Base-by-base conservation (phyloP, 345 rosid species). In the Hypericum perforatum region DNA sequence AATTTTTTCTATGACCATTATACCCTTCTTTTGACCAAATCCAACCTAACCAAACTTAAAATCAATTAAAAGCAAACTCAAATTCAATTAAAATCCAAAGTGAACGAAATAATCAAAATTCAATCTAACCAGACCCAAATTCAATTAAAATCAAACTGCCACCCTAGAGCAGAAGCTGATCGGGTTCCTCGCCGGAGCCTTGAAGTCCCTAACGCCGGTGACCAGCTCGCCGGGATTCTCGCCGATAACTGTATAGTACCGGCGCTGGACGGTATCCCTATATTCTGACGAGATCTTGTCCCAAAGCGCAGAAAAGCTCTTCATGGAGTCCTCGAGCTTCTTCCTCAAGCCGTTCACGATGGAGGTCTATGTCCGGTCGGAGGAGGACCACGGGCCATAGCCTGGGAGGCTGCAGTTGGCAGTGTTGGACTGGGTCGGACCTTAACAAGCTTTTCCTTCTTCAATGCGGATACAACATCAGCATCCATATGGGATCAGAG, bases 191-290 rank as follows among this genome's bases (percentile, higher is more conserved):
- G n/a, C n/a, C n/a, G n/a, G n/a, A n/a, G n/a, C n/a, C n/a, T n/a
- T n/a, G n/a, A n/a, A n/a, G n/a, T n/a, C n/a, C n/a, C n/a, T n/a
- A n/a, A n/a, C n/a, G n/a, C n/a, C n/a, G n/a, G n/a, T n/a, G n/a
- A n/a, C n/a, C n/a, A n/a, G n/a, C 47, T 85, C 99, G 39, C 86
- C 94, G 0, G 97, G 97, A 64, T 85, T 82, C 67, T 88, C 95
- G 11, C 97, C 99, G 37, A 95, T 84, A 58, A 89, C 95, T 0
- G 97, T 92, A 40, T 74, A 89, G 52, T 83, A 92, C 69, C 99
- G 75, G 60, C 99, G 62, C 81, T 80, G 81, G 0, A 89, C 95
- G n/a, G 99, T 89, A 63, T 88, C 97, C 68, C 87, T 73, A 32
- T 89, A 84, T 80, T 92, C 99, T 0, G 74, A 49, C 29, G 95